Base-by-base conservation (phyloP, 176 grass and related monocot species). In the Aegilops umbellulata region DNA sequence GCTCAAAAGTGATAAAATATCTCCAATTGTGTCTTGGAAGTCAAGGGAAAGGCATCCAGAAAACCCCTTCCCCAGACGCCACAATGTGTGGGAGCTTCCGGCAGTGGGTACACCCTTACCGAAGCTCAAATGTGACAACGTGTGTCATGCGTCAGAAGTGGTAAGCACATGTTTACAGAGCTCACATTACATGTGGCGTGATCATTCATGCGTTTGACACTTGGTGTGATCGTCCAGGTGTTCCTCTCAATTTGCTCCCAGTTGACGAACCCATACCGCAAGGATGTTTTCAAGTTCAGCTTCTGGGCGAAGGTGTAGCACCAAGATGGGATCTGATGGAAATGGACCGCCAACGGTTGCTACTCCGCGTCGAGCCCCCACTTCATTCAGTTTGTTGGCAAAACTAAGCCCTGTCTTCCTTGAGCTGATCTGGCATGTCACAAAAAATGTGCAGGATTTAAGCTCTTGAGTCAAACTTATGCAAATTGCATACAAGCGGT, bases 51-150 rank as follows among this genome's bases (percentile, higher is more conserved):
- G 19, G 19, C 19, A 0, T 57, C 2, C 0, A 57, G 7, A 57
- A 57, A 0, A 3, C 0, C 0, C 53, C 19, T 57, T 57, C 53
- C 53, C 2, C 2, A 1, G 6, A 1, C n/a, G 0, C 53, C 19
- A 57, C 6, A 57, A 0, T 1, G 53, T 57, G 53, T 22, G 53
- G 19, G 53, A 57, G 53, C 53, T 57, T 57, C 0, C 2, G 0
- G 53, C 53, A 55, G 2, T 20, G 19, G 19, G 19, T 8, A 57
- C 51, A 1, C 51, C 51, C 17, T 57, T 0, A 57, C 51, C 0
- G 1, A 1, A 8, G 51, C 51, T 20, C 7, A 57, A 8, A 57
- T 2, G 6, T 3, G 51, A 57, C 2, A 1, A 20, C 0, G 6
- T 3, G 6, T 3, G 51, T 22, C 0, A 3, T 3, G 17, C 19